A percentile compares a stretch with the other conserved stretches of the same genome.
Conservation (phyloP, 192 early-diverging fungal genomes). For the Cladochytrium replicatum region DNA sequence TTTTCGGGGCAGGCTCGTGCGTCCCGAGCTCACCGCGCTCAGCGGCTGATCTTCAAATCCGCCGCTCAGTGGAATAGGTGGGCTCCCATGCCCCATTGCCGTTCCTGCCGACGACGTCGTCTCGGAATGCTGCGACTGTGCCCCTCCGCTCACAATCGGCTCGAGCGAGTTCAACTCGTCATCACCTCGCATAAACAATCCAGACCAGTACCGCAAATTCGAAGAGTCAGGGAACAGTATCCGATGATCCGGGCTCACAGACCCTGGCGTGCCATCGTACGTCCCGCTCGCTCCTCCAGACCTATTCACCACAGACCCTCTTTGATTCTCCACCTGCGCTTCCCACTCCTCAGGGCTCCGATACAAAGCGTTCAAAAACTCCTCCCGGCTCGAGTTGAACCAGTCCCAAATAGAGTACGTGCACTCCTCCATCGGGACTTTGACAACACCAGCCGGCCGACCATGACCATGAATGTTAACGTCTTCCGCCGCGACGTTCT, state of each 20-base stretch:
- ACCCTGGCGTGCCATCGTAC: neutral
- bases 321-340: neutral
- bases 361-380: conserved; percentile 54
- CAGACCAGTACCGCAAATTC: conserved; percentile 64
- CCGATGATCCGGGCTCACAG: conserved; percentile 30
- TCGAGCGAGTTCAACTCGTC: too few relatives aligned
- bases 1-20: too few relatives aligned
- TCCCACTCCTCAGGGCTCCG: conserved; percentile 29
- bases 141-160: too few relatives aligned
- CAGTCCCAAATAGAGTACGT: conserved; percentile 76
- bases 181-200: conserved; percentile 47
- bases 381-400: conserved; percentile 43
- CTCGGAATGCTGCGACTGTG: too few relatives aligned
- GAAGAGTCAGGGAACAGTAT: conserved; percentile 57
- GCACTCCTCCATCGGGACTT: conserved; percentile 14
- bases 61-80: too few relatives aligned
- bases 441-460: neutral
- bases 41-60: too few relatives aligned
- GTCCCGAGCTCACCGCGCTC: too few relatives aligned
- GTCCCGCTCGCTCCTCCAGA: neutral
- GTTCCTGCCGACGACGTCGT: too few relatives aligned
- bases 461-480: neutral
- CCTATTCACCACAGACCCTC: conserved; percentile 15
- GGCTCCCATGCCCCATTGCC: too few relatives aligned
- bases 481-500: conserved; percentile 19